Percentiles rank a stretch among this genome's conserved stretches.
Evolutionary conservation across 805 yeast genomes (phyloP).

Genomic region (Metschnikowia gelsemii): DNA sequence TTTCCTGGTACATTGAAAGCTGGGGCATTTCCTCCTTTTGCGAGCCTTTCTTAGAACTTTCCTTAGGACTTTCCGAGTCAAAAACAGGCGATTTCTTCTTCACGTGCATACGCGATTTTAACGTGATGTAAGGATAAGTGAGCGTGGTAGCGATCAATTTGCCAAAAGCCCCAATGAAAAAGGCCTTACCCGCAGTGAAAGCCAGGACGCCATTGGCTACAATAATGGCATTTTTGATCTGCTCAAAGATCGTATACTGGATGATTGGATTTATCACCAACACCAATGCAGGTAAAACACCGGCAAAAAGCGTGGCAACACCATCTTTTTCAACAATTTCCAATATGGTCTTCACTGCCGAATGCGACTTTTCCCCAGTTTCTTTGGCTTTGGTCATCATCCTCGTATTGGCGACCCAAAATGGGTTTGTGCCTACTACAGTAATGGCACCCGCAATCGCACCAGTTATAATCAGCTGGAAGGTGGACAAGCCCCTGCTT

Average conservation of each 20-base stretch:
- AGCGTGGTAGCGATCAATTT: constrained; percentile 84
- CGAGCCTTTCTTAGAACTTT: no score
- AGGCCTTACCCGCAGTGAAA: constrained; percentile 74
- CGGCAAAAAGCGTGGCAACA: constrained; percentile 68
- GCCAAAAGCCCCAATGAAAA: constrained; percentile 84
- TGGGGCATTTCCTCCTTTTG: no score
- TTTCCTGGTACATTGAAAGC: constrained; percentile 48
- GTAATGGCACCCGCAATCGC: constrained; percentile 87
- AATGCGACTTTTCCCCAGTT: constrained; percentile 23
- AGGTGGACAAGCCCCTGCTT: constrained; percentile 50
- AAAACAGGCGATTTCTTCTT: constrained; percentile 34
- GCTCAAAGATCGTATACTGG: constrained; percentile 90
- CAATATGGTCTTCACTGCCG: constrained; percentile 56
- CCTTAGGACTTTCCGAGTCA: constrained; percentile 15
- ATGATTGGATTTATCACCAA: constrained; percentile 86
- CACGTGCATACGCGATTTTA: constrained; percentile 86
- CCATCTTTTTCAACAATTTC: constrained; percentile 75
- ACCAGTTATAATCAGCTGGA: constrained; percentile 73
- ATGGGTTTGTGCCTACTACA: constrained; percentile 78
- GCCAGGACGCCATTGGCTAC: constrained; percentile 48
- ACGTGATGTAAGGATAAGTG: constrained; percentile 89
- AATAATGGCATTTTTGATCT: constrained; percentile 64
- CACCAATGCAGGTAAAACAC: constrained; percentile 83
- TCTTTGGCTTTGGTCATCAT: constrained; percentile 59
- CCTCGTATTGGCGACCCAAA: constrained; percentile 94